A percentile compares a stretch with the other conserved stretches of the same genome.
Evolutionary conservation across 2,329 filamentous ascomycete genomes (phyloP).

Genomic region (Trichoderma sp.): DNA sequence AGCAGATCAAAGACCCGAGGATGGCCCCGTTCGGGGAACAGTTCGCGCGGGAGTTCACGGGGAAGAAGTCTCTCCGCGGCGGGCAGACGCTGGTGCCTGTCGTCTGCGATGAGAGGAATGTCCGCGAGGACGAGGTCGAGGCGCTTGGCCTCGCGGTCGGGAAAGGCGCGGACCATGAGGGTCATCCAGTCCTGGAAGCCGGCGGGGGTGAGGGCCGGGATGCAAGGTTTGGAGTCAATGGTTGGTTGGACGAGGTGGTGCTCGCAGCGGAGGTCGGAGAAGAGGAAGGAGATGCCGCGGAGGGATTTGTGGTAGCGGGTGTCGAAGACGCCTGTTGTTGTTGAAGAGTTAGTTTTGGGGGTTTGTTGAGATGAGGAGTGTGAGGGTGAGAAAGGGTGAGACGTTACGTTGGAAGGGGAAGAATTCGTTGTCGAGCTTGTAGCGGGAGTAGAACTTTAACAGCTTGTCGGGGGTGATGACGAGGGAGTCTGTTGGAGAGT

Average conservation of each 20-base stretch:
- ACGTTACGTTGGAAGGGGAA: constrained; percentile 66
- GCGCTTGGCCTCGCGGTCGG: constrained; percentile 69
- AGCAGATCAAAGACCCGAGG: constrained; percentile 57
- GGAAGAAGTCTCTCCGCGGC: constrained; percentile 28
- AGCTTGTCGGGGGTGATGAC: constrained; percentile 77
- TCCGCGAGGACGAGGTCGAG: constrained; percentile 65
- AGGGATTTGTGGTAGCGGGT: constrained; percentile 29
- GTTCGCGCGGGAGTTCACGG: constrained; percentile 68
- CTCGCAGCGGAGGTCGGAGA: constrained; percentile 51
- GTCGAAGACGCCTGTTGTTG: constrained; percentile 51
- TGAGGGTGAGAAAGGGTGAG: no score
- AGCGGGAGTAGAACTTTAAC: constrained; percentile 67
- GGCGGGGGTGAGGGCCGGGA: constrained; percentile 63
- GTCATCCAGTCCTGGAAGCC: constrained; percentile 72
- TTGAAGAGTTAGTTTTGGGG: not conserved
- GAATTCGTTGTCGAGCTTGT: constrained; percentile 60
- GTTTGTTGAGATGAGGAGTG: not conserved
- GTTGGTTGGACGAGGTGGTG: constrained; percentile 63
- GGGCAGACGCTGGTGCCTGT: not conserved
- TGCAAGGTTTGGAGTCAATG: constrained; percentile 49
- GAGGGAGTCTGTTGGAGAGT: constrained; percentile 39
- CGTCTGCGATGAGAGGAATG: constrained; percentile 61
- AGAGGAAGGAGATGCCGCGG: constrained; percentile 46
- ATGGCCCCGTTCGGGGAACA: constrained; percentile 64
- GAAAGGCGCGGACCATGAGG: constrained; percentile 69